These are phyloP conservation scores for Hypericum androsaemum DNA, from an alignment of 345 rosid genomes.

Conservation along the genomic window DNA sequence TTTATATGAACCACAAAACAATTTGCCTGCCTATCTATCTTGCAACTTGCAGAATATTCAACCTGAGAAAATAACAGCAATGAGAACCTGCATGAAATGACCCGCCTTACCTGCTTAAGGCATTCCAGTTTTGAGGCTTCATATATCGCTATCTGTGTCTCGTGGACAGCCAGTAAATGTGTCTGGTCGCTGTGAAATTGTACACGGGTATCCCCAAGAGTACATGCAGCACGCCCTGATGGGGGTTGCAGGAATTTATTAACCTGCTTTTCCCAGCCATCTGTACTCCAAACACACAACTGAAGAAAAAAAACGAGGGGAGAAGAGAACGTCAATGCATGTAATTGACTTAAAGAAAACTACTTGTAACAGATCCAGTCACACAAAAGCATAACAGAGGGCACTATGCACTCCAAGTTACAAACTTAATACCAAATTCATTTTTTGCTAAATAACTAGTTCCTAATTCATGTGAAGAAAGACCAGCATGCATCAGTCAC, in stretches of 20 bases:
- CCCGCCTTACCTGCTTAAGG: constrained; percentile 46
- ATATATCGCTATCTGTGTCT: constrained; percentile 64
- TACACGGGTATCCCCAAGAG: constrained; percentile 65
- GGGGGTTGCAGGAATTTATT: constrained; percentile 47
- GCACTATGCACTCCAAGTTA: no score
- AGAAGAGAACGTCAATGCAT: constrained; percentile 1
- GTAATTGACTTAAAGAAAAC: background rate
- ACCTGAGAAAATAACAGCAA: no score
- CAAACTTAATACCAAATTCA: no score
- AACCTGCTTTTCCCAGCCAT: constrained; percentile 64
- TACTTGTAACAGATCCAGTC: no score
- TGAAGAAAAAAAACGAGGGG: constrained; percentile 11
- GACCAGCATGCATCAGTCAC: no score
- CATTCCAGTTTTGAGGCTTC: constrained; percentile 65
- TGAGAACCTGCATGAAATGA: no score
- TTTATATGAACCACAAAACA: no score
- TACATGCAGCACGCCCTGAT: constrained; percentile 32
- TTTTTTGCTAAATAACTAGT: no score
- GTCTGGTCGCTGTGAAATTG: constrained; percentile 63
- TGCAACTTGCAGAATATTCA: no score
- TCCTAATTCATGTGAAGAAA: no score
- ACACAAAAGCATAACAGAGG: no score
- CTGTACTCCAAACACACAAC: constrained; percentile 82
- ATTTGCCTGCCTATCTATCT: no score
- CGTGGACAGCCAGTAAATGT: constrained; percentile 64